These are phyloP conservation scores for Triangularia setosa DNA, from an alignment of 2,329 filamentous ascomycete genomes.

Conservation along the genomic window DNA sequence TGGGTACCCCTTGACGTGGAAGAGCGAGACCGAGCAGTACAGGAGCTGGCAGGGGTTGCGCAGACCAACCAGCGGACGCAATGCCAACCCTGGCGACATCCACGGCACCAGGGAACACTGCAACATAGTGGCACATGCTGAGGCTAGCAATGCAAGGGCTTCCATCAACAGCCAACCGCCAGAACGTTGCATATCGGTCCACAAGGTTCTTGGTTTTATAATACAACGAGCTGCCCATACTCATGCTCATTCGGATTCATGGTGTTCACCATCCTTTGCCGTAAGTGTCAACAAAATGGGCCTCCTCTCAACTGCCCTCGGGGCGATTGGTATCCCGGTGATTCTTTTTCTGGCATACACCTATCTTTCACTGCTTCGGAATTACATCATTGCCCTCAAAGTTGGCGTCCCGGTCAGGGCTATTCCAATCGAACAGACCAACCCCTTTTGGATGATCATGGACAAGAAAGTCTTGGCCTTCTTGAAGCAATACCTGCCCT, in stretches of 20 bases:
- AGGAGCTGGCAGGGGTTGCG: no score
- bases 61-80: background rate
- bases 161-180: background rate
- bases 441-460: conserved; percentile 31
- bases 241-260: background rate
- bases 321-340: background rate
- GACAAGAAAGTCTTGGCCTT: conserved; percentile 25
- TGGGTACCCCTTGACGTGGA: background rate
- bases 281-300: background rate
- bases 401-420: conserved; percentile 32
- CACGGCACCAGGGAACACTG: background rate
- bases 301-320: background rate
- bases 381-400: conserved; percentile 26
- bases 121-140: background rate
- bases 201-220: background rate
- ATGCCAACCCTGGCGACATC: background rate
- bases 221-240: background rate
- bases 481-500: conserved; percentile 24
- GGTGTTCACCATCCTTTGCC: background rate
- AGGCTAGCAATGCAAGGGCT: background rate
- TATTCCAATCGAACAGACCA: conserved; percentile 31
- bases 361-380: conserved; percentile 1
- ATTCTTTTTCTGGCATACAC: background rate
- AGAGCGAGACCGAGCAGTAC: background rate
- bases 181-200: background rate